phyloP scores from a whole-genome alignment of 768 basidiomycete genomes.

The Tricholoma furcatifolium region DNA sequence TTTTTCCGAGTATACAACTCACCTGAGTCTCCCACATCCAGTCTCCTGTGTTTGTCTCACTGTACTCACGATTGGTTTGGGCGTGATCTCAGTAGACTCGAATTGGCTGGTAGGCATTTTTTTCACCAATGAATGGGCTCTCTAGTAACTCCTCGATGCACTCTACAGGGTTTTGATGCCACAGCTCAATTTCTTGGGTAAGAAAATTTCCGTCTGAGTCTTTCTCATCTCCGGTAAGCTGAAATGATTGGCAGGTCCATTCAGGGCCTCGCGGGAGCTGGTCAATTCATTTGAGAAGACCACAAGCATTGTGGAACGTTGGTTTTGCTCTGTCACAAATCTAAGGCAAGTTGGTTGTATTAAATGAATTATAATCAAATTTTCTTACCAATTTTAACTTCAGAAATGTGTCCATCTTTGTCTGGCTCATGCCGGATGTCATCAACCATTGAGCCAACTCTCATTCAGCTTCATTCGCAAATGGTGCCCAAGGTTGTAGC shows the following conservation, averaged over 20 bases:
- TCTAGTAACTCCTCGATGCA: slow-evolving; percentile 27
- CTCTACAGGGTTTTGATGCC: slow-evolving; percentile 28
- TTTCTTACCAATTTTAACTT: no score
- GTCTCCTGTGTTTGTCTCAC: slow-evolving; percentile 36
- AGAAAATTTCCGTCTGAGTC: slow-evolving; percentile 1
- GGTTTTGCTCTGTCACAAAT: not conserved
- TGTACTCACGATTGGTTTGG: slow-evolving; percentile 21
- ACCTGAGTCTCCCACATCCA: slow-evolving; percentile 40
- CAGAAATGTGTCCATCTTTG: no score
- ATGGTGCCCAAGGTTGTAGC: not conserved
- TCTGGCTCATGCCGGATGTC: slow-evolving; percentile 3
- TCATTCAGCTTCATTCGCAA: slow-evolving; percentile 1
- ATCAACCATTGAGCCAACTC: slow-evolving; percentile 5
- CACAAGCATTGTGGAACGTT: slow-evolving; percentile 12
- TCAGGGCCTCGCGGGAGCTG: slow-evolving; percentile 18
- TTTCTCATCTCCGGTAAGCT: slow-evolving; percentile 3
- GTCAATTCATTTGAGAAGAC: slow-evolving; percentile 18
- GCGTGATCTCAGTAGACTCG: slow-evolving; percentile 20
- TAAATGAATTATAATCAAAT: not conserved
- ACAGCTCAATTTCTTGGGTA: slow-evolving; percentile 23
- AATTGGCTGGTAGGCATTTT: slow-evolving; percentile 24
- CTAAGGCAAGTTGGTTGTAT: not conserved
- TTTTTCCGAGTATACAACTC: slow-evolving; percentile 5
- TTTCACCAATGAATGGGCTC: slow-evolving; percentile 25
- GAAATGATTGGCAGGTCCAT: slow-evolving; percentile 22